Evolutionary conservation across 2,329 filamentous ascomycete genomes (phyloP).

Genomic region (Calonectria leucothoes): DNA sequence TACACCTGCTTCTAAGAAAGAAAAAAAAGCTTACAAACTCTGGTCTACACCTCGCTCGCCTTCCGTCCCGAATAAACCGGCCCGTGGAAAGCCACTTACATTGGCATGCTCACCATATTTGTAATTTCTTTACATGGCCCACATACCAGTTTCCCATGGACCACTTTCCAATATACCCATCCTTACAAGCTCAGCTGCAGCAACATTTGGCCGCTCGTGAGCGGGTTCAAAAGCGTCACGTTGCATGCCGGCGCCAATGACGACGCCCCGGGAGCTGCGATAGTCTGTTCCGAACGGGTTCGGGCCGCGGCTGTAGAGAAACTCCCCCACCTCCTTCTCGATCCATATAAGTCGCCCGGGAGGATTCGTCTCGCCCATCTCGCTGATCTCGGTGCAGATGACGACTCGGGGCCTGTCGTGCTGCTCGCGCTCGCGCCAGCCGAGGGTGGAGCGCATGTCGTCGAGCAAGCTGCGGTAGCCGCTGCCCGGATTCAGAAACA

Average conservation of each 20-base stretch:
- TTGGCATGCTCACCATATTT: background rate
- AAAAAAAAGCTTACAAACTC: too few species aligned
- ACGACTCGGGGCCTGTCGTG: background rate
- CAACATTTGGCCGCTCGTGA: background rate
- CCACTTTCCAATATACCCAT: background rate
- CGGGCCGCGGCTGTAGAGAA: background rate
- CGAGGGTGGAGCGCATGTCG: background rate
- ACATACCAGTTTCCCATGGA: too few species aligned
- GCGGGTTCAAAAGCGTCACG: background rate
- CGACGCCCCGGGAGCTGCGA: background rate
- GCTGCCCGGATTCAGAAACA: background rate
- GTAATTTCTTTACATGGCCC: too few species aligned
- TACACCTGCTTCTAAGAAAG: too few species aligned
- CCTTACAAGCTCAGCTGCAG: too few species aligned
- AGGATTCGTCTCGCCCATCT: too few species aligned
- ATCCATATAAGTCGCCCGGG: background rate
- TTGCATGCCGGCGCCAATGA: background rate
- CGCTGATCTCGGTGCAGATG: background rate
- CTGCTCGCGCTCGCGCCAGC: background rate
- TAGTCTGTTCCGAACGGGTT: background rate
- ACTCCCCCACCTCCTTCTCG: background rate
- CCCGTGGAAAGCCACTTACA: background rate
- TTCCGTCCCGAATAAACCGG: too few species aligned
- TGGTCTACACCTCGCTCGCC: too few species aligned
- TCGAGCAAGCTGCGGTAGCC: background rate